Evolutionary conservation across 176 grass and related monocot genomes (phyloP).

Genomic region (Juncus inflexus): DNA sequence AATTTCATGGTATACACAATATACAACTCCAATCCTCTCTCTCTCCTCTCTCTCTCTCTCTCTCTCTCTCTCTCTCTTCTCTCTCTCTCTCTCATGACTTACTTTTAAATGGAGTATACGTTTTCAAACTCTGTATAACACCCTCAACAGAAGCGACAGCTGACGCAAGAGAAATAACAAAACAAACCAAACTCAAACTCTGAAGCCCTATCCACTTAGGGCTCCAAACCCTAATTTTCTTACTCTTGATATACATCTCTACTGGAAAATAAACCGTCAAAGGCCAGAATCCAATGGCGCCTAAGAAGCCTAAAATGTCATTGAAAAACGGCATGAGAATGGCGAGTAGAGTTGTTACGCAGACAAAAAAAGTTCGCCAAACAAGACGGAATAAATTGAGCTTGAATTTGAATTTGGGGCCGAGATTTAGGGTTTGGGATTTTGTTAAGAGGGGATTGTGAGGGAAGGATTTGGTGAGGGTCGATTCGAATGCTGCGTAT

Average conservation of each 20-base stretch:
- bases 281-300: constrained; percentile 83
- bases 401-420: constrained; percentile 25
- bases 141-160: constrained; percentile 62
- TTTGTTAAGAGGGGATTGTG: constrained; percentile 28
- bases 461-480: constrained; percentile 12
- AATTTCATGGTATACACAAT: too few relatives aligned
- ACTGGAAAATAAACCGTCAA: constrained; percentile 85
- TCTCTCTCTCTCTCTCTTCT: not conserved
- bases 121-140: constrained; percentile 49
- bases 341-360: constrained; percentile 46
- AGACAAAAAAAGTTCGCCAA: constrained; percentile 65
- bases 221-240: constrained; percentile 25
- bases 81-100: constrained; percentile 30
- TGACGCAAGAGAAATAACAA: constrained; percentile 59
- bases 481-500: constrained; percentile 53
- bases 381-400: constrained; percentile 50
- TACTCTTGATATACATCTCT: constrained; percentile 68
- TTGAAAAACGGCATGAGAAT: constrained; percentile 89
- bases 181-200: constrained; percentile 76
- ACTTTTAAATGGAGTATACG: constrained; percentile 52
- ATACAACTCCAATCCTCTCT: too few relatives aligned
- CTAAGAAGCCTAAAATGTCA: constrained; percentile 66
- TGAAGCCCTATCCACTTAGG: constrained; percentile 50
- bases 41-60: not conserved
- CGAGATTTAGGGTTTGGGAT: constrained; percentile 32